phyloP scores from a whole-genome alignment of 495 filamentous ascomycete genomes.

The Aspergillus affinis region DNA sequence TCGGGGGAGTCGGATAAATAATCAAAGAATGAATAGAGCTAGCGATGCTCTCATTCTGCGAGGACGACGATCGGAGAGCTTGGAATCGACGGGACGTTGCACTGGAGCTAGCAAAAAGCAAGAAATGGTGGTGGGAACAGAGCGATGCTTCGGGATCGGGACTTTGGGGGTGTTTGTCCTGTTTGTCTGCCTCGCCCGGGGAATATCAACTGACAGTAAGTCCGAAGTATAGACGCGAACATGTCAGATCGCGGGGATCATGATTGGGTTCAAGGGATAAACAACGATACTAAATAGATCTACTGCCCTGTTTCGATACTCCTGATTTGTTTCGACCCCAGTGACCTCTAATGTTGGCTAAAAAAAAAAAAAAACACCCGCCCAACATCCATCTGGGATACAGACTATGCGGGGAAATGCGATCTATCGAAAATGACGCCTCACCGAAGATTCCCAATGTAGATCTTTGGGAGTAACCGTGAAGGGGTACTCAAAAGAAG shows the following conservation, averaged over 20 bases:
- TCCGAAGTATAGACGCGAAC: neutral
- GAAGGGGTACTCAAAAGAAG: neutral
- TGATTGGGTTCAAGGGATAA: too few species aligned
- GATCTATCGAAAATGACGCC: conserved; percentile 4
- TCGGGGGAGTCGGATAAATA: neutral
- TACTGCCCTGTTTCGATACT: neutral
- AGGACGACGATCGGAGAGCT: neutral
- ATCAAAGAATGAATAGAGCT: neutral
- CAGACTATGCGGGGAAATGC: conserved; percentile 9
- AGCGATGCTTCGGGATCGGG: conserved; percentile 2
- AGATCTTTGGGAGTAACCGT: neutral
- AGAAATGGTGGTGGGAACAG: neutral
- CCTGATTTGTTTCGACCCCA: neutral
- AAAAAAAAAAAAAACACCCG: too few species aligned
- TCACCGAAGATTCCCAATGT: conserved; percentile 2
- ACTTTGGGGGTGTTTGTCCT: conserved; percentile 20
- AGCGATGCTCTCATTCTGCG: conserved; percentile 9
- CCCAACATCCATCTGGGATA: neutral
- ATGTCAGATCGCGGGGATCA: neutral
- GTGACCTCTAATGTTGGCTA: too few species aligned
- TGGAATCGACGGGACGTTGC: neutral
- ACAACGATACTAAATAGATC: too few species aligned
- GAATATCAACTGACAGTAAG: neutral
- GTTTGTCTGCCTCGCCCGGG: conserved; percentile 17
- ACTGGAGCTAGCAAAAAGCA: neutral